Evolutionary conservation across 257 asterid species (phyloP).

Genomic region (Thymus mandschuricus): DNA sequence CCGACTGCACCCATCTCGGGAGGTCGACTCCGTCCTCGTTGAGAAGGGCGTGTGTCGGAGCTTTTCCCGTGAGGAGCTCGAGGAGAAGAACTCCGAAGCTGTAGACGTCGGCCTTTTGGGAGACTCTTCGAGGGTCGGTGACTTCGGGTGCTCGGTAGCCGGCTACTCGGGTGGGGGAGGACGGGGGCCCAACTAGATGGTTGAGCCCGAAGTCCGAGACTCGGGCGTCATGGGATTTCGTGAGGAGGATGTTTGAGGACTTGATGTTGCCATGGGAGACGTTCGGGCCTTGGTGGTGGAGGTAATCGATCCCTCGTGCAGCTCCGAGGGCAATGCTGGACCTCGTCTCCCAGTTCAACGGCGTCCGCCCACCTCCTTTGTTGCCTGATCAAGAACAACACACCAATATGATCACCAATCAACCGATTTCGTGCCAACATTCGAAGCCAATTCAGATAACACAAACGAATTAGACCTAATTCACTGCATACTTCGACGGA

Average conservation of each 20-base stretch:
- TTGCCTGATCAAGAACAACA: constrained; percentile 52
- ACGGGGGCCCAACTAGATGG: constrained; percentile 70
- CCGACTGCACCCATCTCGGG: constrained; percentile 87
- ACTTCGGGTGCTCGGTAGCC: constrained; percentile 94
- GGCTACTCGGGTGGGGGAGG: constrained; percentile 68
- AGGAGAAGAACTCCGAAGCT: constrained; percentile 73
- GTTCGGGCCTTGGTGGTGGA: constrained; percentile 61
- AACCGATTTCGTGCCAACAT: not conserved
- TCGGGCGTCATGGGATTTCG: constrained; percentile 62
- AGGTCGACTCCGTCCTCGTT: constrained; percentile 87
- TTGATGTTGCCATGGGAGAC: constrained; percentile 81
- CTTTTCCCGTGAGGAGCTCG: constrained; percentile 86
- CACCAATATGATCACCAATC: not conserved
- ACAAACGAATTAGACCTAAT: not conserved
- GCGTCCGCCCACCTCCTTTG: constrained; percentile 79
- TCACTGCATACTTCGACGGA: not conserved
- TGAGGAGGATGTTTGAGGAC: constrained; percentile 82
- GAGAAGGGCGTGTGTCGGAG: constrained; percentile 78
- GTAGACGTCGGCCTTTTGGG: constrained; percentile 80
- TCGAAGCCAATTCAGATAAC: not conserved
- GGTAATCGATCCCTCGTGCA: constrained; percentile 73
- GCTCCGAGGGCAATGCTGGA: constrained; percentile 74
- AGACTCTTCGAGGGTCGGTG: constrained; percentile 73
- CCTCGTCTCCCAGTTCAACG: constrained; percentile 76
- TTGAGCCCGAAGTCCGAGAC: constrained; percentile 80